Evolutionary conservation across 345 rosid genomes (phyloP).

Genomic region (Eucalyptus urophylla): DNA sequence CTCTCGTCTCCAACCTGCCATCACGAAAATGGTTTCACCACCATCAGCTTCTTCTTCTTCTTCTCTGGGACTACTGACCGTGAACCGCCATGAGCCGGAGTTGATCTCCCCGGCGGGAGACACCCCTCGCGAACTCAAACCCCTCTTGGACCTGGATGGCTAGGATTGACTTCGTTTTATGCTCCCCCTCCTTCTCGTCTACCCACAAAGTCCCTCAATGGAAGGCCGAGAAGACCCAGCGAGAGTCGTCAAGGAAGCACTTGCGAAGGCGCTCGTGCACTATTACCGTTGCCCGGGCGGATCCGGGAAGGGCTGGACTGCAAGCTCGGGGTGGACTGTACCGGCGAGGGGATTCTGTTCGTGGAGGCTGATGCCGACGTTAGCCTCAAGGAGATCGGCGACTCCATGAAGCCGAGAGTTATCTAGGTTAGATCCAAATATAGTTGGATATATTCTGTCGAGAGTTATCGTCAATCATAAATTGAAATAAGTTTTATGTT

Average conservation of each 20-base stretch:
- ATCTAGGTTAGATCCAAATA: not conserved
- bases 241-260: not conserved
- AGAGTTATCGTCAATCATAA: not conserved
- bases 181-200: not conserved
- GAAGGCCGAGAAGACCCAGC: not conserved
- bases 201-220: not conserved
- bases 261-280: not conserved
- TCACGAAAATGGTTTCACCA: not conserved
- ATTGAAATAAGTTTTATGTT: too few relatives aligned
- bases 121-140: not conserved
- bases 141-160: not conserved
- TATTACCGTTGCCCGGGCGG: not conserved
- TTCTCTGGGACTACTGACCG: not conserved
- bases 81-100: not conserved
- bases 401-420: not conserved
- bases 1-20: not conserved
- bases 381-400: not conserved
- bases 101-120: not conserved
- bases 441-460: fast-evolving
- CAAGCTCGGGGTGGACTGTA: not conserved
- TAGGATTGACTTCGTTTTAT: not conserved
- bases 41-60: not conserved
- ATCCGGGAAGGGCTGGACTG: not conserved
- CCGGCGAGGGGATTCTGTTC: not conserved
- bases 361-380: not conserved